Base-by-base conservation (phyloP, 495 filamentous ascomycete genomes). In the Podospora pseudocomata region DNA sequence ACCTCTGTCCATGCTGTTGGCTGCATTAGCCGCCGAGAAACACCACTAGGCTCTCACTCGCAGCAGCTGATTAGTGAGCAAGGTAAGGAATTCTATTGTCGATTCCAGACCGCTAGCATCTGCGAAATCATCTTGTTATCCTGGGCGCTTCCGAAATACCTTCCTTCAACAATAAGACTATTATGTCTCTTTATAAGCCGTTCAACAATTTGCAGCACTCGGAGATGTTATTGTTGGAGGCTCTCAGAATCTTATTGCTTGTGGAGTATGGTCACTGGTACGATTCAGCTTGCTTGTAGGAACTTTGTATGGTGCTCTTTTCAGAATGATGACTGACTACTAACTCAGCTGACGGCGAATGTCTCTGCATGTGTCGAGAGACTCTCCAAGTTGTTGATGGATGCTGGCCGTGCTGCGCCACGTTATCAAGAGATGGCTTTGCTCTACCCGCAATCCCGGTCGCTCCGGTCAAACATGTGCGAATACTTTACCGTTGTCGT, bases 401-500 rank as follows among this genome's bases (percentile, higher is more conserved):
- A 62, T 13, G 66, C 74, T 60, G 80, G 80, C 61, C 76, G 77
- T 20, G 76, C 73, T 20, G 78, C 79, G 3, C 80, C 82, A 26
- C 79, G 80, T 28, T 80, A 81, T 66, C 72, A 82, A 71, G 70
- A 30, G n/a, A 75, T 83, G 66, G 75, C 75, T 18, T 58, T 80
- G 61, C 73, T 84, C 18, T 82, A 82, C 72, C 77, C 79, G 1
- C 76, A 65, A 67, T 82, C 79, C 13, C 75, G 72, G 60, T 69
- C 65, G 34, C 67, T 83, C 30, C 80, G 80, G 70, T 75, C 75
- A 34, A 53, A 73, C 27, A 69, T 83, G 53, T 80, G 59, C 63
- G 80, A 83, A 71, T 83, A 83, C 67, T 82, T 80, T 63, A 79
- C 80, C 64, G 72, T 79, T 5, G 74, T 83, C 23, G 79, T 83